Base-by-base conservation (phyloP, 345 rosid genomes). In the Isatis tinctoria region DNA sequence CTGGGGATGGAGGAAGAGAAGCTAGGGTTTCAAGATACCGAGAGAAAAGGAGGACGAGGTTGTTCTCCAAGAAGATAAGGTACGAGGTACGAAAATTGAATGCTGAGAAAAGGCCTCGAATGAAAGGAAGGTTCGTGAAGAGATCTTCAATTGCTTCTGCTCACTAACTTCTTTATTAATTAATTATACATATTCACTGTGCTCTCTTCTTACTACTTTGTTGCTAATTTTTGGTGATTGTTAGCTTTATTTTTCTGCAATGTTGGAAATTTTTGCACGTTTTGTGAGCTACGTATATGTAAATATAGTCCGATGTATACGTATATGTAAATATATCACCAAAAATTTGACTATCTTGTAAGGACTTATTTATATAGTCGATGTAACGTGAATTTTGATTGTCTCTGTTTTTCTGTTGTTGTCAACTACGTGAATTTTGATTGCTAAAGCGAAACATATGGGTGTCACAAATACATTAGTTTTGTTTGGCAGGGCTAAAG, bases 121-220 rank as follows among this genome's bases (percentile, higher is more conserved):
- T 94, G 95, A 94, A 94, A 80, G 98, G 98, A 57, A 89, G 98
- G 58, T 93, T 93, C 74, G 96, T 93, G 6, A 93, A 93, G 84
- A 85, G 95, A 78, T 45, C 90, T 36, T 58, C 81, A 12, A 81
- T 79, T 41, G 76, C 76, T 68, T 33, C 52, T 66, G 52, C 67
- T 36, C 65, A 65, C 51, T 65, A 65, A 49, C 20, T 33, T n/a
- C 56, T 20, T 27, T n/a, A 16, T 60, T n/a, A n/a, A 44, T 14
- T 60, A 9, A 4, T n/a, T 36, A 26, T 71, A 10, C 12, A 45
- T 16, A 12, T 44, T 36, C 7, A 43, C 14, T 48, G 0, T 60
- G 32, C 10, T 20, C 28, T 32, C 57, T 32, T 49, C 11, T 24
- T 35, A 20, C 40, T 56, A 56, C 16, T 32, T 58, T 51, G 63